Evolutionary conservation across 129 eudicot genomes (phyloP).

Genomic region (Erigeron canadensis): DNA sequence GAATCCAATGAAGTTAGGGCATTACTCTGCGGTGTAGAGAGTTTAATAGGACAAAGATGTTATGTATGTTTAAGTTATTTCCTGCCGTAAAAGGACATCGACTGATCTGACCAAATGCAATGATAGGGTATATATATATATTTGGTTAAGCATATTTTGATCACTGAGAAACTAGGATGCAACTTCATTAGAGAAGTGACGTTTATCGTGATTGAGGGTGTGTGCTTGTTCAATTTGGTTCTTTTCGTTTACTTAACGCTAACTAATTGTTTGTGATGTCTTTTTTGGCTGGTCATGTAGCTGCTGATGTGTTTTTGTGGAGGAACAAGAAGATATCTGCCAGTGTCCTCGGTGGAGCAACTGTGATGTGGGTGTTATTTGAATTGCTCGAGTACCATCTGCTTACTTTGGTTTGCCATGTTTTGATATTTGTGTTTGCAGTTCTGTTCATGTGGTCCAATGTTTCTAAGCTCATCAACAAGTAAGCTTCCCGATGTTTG

Average conservation of each 20-base stretch:
- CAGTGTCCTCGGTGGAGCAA: slow-evolving; percentile 57
- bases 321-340: slow-evolving; percentile 86
- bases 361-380: slow-evolving; percentile 69
- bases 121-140: too few relatives aligned
- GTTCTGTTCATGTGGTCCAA: slow-evolving; percentile 71
- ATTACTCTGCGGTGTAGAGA: too few relatives aligned
- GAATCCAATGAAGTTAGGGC: too few relatives aligned
- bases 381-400: slow-evolving; percentile 70
- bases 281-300: slow-evolving; percentile 30
- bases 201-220: not conserved
- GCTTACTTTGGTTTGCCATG: slow-evolving; percentile 61
- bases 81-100: too few relatives aligned
- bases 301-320: slow-evolving; percentile 82
- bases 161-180: too few relatives aligned
- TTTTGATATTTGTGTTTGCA: slow-evolving; percentile 49
- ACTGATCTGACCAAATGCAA: too few relatives aligned
- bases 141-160: too few relatives aligned
- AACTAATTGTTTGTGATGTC: not conserved
- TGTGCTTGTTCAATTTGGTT: not conserved
- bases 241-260: not conserved
- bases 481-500: slow-evolving; percentile 33
- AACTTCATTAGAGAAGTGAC: too few relatives aligned
- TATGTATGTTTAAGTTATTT: too few relatives aligned
- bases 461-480: slow-evolving; percentile 56
- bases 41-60: too few relatives aligned